Evolutionary conservation across 2,329 filamentous ascomycete species (phyloP).

Genomic region (Ceratocystis diversiconidia): DNA sequence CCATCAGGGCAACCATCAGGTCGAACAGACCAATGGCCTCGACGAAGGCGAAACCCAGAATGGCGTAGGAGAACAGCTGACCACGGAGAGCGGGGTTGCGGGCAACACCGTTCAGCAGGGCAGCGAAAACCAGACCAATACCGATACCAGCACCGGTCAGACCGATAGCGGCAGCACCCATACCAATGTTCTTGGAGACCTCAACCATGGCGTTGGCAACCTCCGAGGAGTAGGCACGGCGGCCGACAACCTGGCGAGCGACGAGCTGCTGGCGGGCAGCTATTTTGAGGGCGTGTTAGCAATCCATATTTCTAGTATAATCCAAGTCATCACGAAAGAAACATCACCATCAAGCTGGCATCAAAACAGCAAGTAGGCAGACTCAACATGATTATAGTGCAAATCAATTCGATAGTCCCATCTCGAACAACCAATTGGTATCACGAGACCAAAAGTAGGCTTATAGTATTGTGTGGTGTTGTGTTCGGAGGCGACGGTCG

Average conservation of each 20-base stretch:
- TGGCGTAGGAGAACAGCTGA: slow-evolving; percentile 92
- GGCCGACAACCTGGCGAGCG: slow-evolving; percentile 37
- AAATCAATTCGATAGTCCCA: background rate
- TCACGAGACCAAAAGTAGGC: background rate
- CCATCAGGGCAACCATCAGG: slow-evolving; percentile 86
- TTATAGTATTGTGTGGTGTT: background rate
- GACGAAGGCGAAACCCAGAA: slow-evolving; percentile 90
- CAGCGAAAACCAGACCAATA: slow-evolving; percentile 89
- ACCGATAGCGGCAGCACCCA: slow-evolving; percentile 81
- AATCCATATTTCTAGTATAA: background rate
- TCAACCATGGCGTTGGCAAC: slow-evolving; percentile 78
- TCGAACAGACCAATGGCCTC: slow-evolving; percentile 84
- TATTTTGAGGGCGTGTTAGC: slow-evolving; percentile 14
- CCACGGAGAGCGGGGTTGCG: slow-evolving; percentile 89
- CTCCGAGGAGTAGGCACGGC: slow-evolving; percentile 74
- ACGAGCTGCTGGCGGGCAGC: slow-evolving; percentile 19
- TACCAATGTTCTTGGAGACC: slow-evolving; percentile 82
- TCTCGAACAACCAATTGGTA: slow-evolving; percentile 12
- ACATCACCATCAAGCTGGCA: background rate
- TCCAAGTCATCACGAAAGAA: background rate
- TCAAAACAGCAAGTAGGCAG: background rate
- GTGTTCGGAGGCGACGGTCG: slow-evolving; percentile 1
- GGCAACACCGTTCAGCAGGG: slow-evolving; percentile 76
- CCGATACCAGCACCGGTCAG: slow-evolving; percentile 85
- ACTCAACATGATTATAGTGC: background rate